Evolutionary conservation across 1,139 yeast genomes (phyloP), one percentile per base, ranked within the genome.

Genomic region (Taiozyma sp.): DNA sequence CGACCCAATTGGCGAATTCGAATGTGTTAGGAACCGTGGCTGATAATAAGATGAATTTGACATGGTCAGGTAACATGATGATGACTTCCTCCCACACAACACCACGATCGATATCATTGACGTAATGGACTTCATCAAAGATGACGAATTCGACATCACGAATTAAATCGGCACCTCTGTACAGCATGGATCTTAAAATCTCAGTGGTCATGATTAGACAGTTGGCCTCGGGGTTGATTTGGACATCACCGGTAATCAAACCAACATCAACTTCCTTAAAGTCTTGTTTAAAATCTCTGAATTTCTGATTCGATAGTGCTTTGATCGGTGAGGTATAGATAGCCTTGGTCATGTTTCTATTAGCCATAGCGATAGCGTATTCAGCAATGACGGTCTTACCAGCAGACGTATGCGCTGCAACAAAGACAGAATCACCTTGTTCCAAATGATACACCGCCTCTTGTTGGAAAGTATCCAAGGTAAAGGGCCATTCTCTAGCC

Each of bases 51-150:
- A 92, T 90, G 64, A 87, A 87, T 61, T 89, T 91, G 49, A 93
- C 96, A 68, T 92, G 96, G 57, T 92, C 97, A 1, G 99, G 99
- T 45, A 93, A 75, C 90, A 93, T 84, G 59, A 93, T 93, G 55
- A 93, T 93, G 9, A 95, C 96, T 68, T 93, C 99, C 70, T 93
- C 99, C 99, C 99, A 93, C 8, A 93, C 99, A 36, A 93, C 99
- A 65, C 99, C 99, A 68, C 99, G 81, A 64, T 91, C 97, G 53
- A 89, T 87, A 71, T 93, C 99, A 64, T 93, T 91, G 64, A 93
- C 96, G 66, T 93, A 93, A 70, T 93, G 99, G 4, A 93, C 98
- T 69, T 93, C 99, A 70, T 93, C 99, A 65, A 93, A 93, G 45
- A 93, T 89, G 27, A 93, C 97, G 78, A 93, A 93, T 56, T 93